A percentile compares a stretch with the other conserved stretches of the same genome.
Conservation (phyloP, 805 yeast genomes). For the Pichia insulana region DNA sequence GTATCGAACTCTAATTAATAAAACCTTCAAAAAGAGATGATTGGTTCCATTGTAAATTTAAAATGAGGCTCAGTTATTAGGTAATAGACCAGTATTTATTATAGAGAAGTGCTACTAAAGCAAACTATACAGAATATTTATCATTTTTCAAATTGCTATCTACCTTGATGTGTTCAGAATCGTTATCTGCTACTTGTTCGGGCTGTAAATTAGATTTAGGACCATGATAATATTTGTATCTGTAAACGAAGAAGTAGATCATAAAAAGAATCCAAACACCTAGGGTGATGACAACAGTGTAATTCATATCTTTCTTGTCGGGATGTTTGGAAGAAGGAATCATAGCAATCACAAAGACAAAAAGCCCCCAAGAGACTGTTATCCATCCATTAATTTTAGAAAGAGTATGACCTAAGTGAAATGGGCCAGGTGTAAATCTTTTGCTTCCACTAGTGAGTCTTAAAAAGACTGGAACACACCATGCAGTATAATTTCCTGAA, state of each 20-base stretch:
- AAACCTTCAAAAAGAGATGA: no score
- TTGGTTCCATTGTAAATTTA: no score
- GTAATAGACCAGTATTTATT: no score
- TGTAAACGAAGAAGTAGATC: constrained; percentile 19
- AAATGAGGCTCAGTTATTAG: no score
- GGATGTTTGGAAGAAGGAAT: constrained; percentile 44
- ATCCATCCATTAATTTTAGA: constrained; percentile 35
- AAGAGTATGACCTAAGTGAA: constrained; percentile 48
- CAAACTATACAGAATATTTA: constrained; percentile 4
- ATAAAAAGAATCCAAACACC: constrained; percentile 30
- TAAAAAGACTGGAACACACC: constrained; percentile 53
- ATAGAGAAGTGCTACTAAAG: no score
- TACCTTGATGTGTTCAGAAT: constrained; percentile 10
- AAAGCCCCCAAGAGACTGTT: constrained; percentile 42
- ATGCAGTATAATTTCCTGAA: constrained; percentile 54
- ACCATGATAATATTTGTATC: constrained; percentile 21
- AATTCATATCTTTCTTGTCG: constrained; percentile 50
- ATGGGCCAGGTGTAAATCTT: constrained; percentile 57
- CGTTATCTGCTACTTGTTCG: constrained; percentile 13
- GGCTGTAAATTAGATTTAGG: constrained; percentile 22
- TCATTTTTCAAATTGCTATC: background rate
- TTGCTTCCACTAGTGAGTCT: constrained; percentile 41
- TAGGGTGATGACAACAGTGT: constrained; percentile 55
- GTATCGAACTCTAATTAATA: no score
- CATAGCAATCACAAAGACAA: constrained; percentile 48